A percentile compares a stretch with the other conserved stretches of the same genome.
Conservation (phyloP, 2,329 filamentous ascomycete genomes). For the Ilyonectria mors-panacis region DNA sequence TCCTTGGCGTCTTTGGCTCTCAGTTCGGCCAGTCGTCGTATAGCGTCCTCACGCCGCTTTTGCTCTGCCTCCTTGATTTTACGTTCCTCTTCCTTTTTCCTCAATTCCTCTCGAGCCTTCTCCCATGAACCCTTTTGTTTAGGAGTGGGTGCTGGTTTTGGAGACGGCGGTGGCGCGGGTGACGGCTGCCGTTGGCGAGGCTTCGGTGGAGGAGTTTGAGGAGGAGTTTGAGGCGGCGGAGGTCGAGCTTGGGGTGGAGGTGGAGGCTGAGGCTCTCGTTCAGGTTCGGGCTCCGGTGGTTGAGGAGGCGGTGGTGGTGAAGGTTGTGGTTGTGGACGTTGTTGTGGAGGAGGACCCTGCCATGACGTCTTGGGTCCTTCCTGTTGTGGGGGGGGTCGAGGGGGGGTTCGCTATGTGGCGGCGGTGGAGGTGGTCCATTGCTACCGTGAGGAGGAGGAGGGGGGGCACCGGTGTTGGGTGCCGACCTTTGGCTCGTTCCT, state of each 20-base stretch:
- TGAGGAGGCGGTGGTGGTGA: conserved; percentile 33
- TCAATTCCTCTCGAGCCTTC: conserved; percentile 77
- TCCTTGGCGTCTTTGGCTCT: conserved; percentile 70
- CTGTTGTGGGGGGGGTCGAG: conserved; percentile 46
- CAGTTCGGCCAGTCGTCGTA: conserved; percentile 66
- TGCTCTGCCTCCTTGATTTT: conserved; percentile 73
- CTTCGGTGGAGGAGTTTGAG: conserved; percentile 23
- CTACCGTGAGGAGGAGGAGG: conserved; percentile 50
- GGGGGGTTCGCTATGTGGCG: conserved; percentile 52
- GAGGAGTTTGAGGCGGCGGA: conserved; percentile 30
- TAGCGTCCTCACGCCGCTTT: conserved; percentile 70
- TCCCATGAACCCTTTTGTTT: conserved; percentile 72
- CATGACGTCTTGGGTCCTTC: conserved; percentile 57
- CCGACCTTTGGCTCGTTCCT: conserved; percentile 49
- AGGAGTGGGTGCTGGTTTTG: conserved; percentile 45
- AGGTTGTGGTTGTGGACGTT: conserved; percentile 44
- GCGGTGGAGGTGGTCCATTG: conserved; percentile 53
- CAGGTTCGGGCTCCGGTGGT: conserved; percentile 38
- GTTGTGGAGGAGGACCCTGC: conserved; percentile 51
- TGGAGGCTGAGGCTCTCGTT: conserved; percentile 47
- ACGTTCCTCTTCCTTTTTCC: conserved; percentile 74
- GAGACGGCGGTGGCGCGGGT: conserved; percentile 19
- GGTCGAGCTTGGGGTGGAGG: conserved; percentile 39
- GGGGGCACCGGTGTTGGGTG: conserved; percentile 53
- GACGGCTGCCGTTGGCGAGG: conserved; percentile 8